Evolutionary conservation across 2,329 filamentous ascomycete genomes (phyloP), one percentile per base, ranked within the genome.

Genomic region (Aspergillus spinulosporus): DNA sequence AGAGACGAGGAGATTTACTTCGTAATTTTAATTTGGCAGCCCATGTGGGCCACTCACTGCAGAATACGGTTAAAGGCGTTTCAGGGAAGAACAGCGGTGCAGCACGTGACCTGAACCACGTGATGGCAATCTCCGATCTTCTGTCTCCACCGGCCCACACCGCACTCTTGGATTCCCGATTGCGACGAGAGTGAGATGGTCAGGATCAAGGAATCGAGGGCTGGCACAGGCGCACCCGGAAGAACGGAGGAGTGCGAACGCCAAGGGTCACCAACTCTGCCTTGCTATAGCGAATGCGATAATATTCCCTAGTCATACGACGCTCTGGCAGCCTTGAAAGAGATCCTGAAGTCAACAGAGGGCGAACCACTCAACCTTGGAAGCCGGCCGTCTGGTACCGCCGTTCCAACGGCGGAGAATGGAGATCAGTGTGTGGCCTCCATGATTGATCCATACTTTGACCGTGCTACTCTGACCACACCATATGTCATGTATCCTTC

Each of bases 311-410:
- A 45, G 28, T 28, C 28, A 32, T 5, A 28, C 42, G 21, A 37
- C 34, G 34, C 34, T 21, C 21, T 21, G 21, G 21, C 21, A 21
- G 21, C 21, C 21, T 21, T 21, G 21, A 21, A 21, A 21, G 21
- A 21, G 21, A 21, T 21, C 21, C 21, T 11, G 31, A 34, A 11
- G 5, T 11, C 6, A 11, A 34, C 31, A 34, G 31, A 34, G 31
- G 31, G 9, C 5, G 31, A 34, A 34, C 31, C 9, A 15, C 28
- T 14, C 51, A 64, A 60, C 62, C 60, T 57, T 63, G 62, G 62
- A 42, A 60, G 48, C 26, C 53, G 60, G 54, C 62, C 62, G 62
- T 51, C 45, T 60, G 62, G 62, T 59, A 63, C 57, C 49, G 56
- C 54, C 37, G 52, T 52, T 54, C 61, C 54, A 56, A 42, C 48